Percentiles rank a stretch among this genome's conserved stretches.
These are phyloP conservation scores for Leucoagaricus sp. DNA, from an alignment of 1,284 basidiomycete genomes.

Conservation along the genomic window DNA sequence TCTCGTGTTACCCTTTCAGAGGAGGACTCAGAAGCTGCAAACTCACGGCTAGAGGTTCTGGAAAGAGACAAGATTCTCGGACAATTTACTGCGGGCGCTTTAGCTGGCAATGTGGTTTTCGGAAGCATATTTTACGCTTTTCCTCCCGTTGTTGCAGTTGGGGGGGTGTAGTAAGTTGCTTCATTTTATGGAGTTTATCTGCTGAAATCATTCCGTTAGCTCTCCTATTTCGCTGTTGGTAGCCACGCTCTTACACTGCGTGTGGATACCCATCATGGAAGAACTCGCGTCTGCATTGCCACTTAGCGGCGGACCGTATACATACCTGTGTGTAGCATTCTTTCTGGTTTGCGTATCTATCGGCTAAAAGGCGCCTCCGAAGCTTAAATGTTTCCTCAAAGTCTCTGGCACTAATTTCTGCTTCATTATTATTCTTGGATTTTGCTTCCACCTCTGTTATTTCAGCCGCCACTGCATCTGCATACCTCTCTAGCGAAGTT, in stretches of 20 bases:
- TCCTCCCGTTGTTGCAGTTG: conserved; percentile 60
- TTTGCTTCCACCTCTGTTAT: conserved; percentile 66
- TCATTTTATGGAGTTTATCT: neutral
- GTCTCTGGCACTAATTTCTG: conserved; percentile 60
- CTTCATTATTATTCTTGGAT: conserved; percentile 63
- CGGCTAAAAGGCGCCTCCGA: neutral
- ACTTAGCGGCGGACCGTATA: conserved; percentile 69
- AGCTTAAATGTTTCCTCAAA: conserved; percentile 67
- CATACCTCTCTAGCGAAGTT: conserved; percentile 67
- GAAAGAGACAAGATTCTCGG: conserved; percentile 45
- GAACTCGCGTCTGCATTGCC: conserved; percentile 68
- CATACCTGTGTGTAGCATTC: conserved; percentile 45
- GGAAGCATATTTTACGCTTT: conserved; percentile 74
- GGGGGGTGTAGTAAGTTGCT: conserved; percentile 56
- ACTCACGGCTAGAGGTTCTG: conserved; percentile 33
- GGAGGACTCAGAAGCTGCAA: conserved; percentile 39
- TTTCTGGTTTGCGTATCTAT: neutral
- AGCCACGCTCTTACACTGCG: conserved; percentile 57
- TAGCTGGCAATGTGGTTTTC: conserved; percentile 69
- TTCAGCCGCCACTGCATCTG: conserved; percentile 67
- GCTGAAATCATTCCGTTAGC: conserved; percentile 31
- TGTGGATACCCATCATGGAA: conserved; percentile 73
- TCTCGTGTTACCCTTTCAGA: conserved; percentile 42
- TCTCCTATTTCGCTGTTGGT: conserved; percentile 68
- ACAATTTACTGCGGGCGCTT: conserved; percentile 56